Conservation (phyloP, 495 filamentous ascomycete genomes). For the Neurospora sp. region DNA sequence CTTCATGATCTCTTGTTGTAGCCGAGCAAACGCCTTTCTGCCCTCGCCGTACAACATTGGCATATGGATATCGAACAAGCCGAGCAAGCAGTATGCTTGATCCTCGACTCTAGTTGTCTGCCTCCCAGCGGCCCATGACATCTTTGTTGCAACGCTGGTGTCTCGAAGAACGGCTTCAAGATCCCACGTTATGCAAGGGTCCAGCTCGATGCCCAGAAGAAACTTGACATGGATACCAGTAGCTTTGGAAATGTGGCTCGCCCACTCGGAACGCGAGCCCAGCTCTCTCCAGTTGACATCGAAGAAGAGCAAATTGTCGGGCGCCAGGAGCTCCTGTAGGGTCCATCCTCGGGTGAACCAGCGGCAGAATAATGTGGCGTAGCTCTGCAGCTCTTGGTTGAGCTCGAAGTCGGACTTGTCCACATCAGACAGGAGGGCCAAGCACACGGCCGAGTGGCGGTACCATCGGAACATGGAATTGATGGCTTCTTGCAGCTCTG, state of each 20-base stretch:
- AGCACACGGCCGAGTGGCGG: constrained; percentile 18
- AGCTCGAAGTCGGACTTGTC: not conserved
- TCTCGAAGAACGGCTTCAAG: not conserved
- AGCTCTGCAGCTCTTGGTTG: not conserved
- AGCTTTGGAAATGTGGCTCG: not conserved
- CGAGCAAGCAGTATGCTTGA: constrained; percentile 27
- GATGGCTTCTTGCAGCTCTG: constrained; percentile 26
- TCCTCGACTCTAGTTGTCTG: constrained; percentile 22
- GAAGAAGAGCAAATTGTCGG: constrained; percentile 21
- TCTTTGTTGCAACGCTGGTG: constrained; percentile 19
- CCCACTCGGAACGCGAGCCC: not conserved
- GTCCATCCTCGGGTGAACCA: constrained; percentile 38
- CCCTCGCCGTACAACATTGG: constrained; percentile 32
- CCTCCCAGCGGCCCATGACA: constrained; percentile 29
- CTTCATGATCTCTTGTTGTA: constrained; percentile 26
- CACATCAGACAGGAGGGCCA: constrained; percentile 21
- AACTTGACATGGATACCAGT: not conserved
- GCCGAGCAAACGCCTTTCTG: constrained; percentile 15
- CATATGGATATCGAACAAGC: constrained; percentile 30
- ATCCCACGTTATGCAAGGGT: not conserved
- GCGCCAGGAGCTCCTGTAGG: constrained; percentile 32
- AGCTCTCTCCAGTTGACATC: constrained; percentile 13
- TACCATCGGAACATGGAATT: constrained; percentile 36
- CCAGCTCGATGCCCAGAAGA: constrained; percentile 5
- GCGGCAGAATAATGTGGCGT: not conserved